Percentiles rank a stretch among this genome's conserved stretches.
phyloP scores from a whole-genome alignment of 305 asterid genomes.

The Solanum hybrid region DNA sequence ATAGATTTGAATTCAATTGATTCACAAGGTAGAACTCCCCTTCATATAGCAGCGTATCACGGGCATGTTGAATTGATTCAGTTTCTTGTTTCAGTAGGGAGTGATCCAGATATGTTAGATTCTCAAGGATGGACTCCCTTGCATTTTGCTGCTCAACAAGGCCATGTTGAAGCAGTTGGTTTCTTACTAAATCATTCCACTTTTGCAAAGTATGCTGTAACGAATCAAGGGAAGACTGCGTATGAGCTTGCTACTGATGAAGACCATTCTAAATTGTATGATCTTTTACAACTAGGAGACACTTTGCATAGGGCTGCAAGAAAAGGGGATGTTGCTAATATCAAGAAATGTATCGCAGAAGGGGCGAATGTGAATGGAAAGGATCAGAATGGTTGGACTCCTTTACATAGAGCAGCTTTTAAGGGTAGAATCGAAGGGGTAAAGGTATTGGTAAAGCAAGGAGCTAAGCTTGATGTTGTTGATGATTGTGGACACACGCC shows the following conservation, averaged over 20 bases:
- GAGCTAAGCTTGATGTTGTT: slow-evolving; percentile 48
- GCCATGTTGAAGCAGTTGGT: slow-evolving; percentile 28
- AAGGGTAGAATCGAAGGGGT: slow-evolving; percentile 55
- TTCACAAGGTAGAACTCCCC: slow-evolving; percentile 37
- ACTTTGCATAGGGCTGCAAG: slow-evolving; percentile 47
- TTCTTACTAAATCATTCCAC: slow-evolving; percentile 28
- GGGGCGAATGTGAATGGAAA: slow-evolving; percentile 46
- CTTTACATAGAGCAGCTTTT: slow-evolving; percentile 60
- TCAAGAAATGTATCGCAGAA: slow-evolving; percentile 37
- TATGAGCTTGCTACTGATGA: slow-evolving; percentile 41
- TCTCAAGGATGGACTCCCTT: slow-evolving; percentile 41
- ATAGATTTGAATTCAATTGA: slow-evolving; percentile 39
- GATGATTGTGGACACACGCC: slow-evolving; percentile 58
- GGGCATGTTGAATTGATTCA: slow-evolving; percentile 35
- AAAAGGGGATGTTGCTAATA: slow-evolving; percentile 29
- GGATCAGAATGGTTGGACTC: slow-evolving; percentile 78
- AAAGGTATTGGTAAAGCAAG: slow-evolving; percentile 37
- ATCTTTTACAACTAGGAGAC: slow-evolving; percentile 32
- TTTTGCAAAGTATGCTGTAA: slow-evolving; percentile 34
- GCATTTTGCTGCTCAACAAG: slow-evolving; percentile 41
- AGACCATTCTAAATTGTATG: slow-evolving; percentile 33
- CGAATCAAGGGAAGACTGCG: slow-evolving; percentile 44
- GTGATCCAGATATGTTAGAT: slow-evolving; percentile 32
- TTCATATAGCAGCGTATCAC: slow-evolving; percentile 43
- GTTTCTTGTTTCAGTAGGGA: slow-evolving; percentile 46